Base-by-base conservation (phyloP, 495 filamentous ascomycete genomes). In the Neurospora sp. region DNA sequence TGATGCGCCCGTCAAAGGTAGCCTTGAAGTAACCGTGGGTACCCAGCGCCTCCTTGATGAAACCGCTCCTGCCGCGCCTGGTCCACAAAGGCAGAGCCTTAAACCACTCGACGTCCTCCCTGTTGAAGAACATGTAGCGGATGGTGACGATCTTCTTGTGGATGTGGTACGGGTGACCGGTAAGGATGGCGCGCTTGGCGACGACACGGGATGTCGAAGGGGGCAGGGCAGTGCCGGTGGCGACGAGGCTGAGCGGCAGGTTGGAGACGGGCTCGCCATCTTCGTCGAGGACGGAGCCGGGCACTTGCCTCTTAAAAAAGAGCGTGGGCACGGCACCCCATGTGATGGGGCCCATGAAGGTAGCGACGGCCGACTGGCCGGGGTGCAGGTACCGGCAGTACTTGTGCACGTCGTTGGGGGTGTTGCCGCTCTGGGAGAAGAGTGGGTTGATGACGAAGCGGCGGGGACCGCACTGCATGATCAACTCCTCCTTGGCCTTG, bases 11-110 rank as follows among this genome's bases (percentile, higher is more conserved):
- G 82, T 99, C 96, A 84, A 99, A 99, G 27, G 92, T 97, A 7
- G 94, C 95, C 88, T 99, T 99, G 86, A 98, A 98, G 85, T 98
- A 99, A 69, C 96, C 96, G 83, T 99, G 96, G 38, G 96, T 99
- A 77, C 96, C 96, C 75, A 99, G 83, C 76, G 90, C 87, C 85
- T 99, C 96, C 85, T 97, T 97, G 83, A 98, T 89, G 77, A 89
- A 96, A 14, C 96, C 96, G 74, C 87, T 91, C 77, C 95, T 87
- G 2, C 96, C 96, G 69, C 96, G 83, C 83, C 89, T 93, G 40
- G 96, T 99, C 93, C 95, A 99, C 73, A 99, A 83, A 75, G 94
- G 94, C 79, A 99, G 82, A 4, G 94, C 94, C 82, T 97, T 97
- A 86, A 98, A 99, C 94, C 94, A 99, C 75, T 90, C 86, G 59